Evolutionary conservation across 2,329 filamentous ascomycete species (phyloP).

Genomic region (Ascochyta rabiei): DNA sequence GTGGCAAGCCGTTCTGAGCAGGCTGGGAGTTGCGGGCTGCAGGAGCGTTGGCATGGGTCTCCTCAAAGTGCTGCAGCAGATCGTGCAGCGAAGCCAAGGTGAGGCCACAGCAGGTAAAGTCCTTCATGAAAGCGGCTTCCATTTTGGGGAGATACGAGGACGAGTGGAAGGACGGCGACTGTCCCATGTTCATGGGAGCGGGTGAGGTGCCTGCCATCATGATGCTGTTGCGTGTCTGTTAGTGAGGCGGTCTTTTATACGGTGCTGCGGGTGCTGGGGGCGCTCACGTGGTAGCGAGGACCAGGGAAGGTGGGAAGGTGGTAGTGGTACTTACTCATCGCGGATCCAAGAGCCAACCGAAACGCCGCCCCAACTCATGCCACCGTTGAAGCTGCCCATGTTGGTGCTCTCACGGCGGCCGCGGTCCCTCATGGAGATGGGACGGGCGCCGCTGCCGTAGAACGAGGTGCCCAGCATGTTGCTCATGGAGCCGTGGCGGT

Average conservation of each 20-base stretch:
- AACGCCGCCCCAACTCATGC: conserved; percentile 96
- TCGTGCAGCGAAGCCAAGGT: conserved; percentile 92
- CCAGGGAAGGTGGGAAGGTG: background rate
- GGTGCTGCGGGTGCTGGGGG: background rate
- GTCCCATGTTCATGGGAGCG: conserved; percentile 68
- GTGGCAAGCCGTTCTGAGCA: conserved; percentile 51
- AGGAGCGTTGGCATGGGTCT: conserved; percentile 80
- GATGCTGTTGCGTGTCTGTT: conserved; percentile 64
- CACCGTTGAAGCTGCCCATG: conserved; percentile 69
- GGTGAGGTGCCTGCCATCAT: conserved; percentile 97
- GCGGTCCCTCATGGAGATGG: conserved; percentile 65
- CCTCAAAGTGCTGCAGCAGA: conserved; percentile 94
- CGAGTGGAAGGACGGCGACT: conserved; percentile 95
- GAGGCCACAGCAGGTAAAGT: conserved; percentile 93
- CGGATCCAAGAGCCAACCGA: conserved; percentile 96
- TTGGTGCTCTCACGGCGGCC: conserved; percentile 64
- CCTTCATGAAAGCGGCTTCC: conserved; percentile 96
- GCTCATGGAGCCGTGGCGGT: conserved; percentile 62
- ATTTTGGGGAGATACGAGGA: conserved; percentile 96
- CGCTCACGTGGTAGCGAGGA: background rate
- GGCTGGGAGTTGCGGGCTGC: conserved; percentile 57
- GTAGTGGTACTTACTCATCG: conserved; percentile 86
- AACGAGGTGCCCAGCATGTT: conserved; percentile 55
- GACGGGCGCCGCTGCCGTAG: conserved; percentile 63
- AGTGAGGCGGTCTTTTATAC: conserved; percentile 21